Conservation (phyloP, 306 rosid species). For the Cucurbita pepo region DNA sequence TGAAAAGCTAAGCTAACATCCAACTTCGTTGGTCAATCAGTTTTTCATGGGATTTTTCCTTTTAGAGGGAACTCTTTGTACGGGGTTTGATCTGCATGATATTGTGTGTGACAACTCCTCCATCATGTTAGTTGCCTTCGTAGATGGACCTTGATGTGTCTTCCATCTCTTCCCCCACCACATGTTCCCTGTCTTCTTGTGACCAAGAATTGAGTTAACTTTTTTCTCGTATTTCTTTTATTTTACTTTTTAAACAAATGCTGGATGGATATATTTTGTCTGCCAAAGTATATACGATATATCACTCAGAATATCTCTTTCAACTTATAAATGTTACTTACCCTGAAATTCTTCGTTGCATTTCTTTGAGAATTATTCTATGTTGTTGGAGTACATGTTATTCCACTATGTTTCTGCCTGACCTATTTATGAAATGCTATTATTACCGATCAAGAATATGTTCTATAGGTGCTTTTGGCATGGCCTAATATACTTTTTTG, state of each 20-base stretch:
- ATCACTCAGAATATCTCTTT: background rate
- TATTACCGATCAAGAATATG: background rate
- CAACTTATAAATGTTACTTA: background rate
- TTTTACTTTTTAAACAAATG: background rate
- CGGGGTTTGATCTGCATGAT: constrained; percentile 19
- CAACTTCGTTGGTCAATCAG: constrained; percentile 31
- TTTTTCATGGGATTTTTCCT: constrained; percentile 22
- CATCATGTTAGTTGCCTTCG: constrained; percentile 40
- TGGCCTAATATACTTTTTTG: background rate
- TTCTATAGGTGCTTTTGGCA: background rate
- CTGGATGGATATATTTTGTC: constrained; percentile 5
- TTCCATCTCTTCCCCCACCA: constrained; percentile 18
- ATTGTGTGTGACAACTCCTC: constrained; percentile 31
- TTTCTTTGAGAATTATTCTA: background rate
- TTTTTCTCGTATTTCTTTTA: too few species aligned
- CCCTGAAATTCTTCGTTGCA: background rate
- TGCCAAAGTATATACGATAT: background rate
- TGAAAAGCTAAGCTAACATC: constrained; percentile 8
- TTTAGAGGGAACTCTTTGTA: constrained; percentile 6
- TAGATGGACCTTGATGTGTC: constrained; percentile 24
- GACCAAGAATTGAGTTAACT: background rate
- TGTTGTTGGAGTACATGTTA: background rate
- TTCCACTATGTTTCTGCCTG: background rate
- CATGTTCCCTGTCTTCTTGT: constrained; percentile 15
- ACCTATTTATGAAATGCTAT: background rate